Base-by-base conservation (phyloP, 78 protist species). In the Pirum gemmata region DNA sequence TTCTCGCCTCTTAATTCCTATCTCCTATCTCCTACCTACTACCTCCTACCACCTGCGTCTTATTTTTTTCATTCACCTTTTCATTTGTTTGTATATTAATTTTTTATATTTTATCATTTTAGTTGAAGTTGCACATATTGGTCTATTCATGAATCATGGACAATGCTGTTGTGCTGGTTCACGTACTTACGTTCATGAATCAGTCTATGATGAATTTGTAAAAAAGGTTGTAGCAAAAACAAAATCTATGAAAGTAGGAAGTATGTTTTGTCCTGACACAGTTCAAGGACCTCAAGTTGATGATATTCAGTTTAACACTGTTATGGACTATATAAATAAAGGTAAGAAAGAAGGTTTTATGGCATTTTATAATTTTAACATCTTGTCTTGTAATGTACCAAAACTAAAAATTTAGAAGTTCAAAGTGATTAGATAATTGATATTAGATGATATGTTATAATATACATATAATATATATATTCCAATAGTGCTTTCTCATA, bases 131-230 rank as follows among this genome's bases (percentile, higher is more conserved):
- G 85, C 78, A 26, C 1, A 18, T 40, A 18, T 38, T 1, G 96
- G 89, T 18, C 1, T 89, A 61, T 93, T 90, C 61, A 67, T 90
- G 87, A 95, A 93, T 87, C 73, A 77, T 39, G 94, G 88, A 73
- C 86, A 91, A 73, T 76, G 72, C 26, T 87, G 93, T 84, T 61
- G 41, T 35, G 90, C 90, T 25, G 84, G 90, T 67, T 1, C 91
- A 35, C 91, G 95, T 2, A 0, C 90, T 27, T 83, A 84, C 35
- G 95, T 95, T 29, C 94, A 93, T 39, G 92, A 73, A 40, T 0
- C 13, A 29, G 31, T 95, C 37, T 88, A 91, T 86, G 95, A 92
- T 89, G 41, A 93, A 78, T 83, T 89, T 21, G 91, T 89, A 31
- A 21, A 1, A 26, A 80, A 39, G 72, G 27, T 40, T 5, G 74